Evolutionary conservation across 192 early-diverging fungal species (phyloP), one percentile per base, ranked within the genome.

Genomic region (Podila verticillata): DNA sequence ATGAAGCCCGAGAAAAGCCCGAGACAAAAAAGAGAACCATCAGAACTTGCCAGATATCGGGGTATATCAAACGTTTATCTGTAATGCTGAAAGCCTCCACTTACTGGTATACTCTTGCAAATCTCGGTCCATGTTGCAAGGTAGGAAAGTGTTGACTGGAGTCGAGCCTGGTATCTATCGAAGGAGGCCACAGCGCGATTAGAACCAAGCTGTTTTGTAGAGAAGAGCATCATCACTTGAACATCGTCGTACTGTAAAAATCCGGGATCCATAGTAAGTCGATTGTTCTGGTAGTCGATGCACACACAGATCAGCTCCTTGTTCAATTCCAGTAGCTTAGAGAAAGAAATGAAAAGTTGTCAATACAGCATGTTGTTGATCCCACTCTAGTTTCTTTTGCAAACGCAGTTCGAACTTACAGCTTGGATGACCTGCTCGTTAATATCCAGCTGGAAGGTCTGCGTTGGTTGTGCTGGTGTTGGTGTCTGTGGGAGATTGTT

Each of bases 111-210:
- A 30, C 48, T 61, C 56, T 78, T 78, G 68, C 62, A 49, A 5
- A 78, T 78, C 48, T 80, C 77, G 15, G 77, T 48, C 77, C 77
- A 80, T 3, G 77, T 80, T 29, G 77, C 77, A 19, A 80, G 61
- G 36, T 80, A 80, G 7, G 77, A 80, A 8, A 80, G 61, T 22
- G 70, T 67, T 28, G 65, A 31, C 48, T 80, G 77, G 12, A 80
- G 61, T 31, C 77, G 69, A 36, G 66, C 57, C 28, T 80, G 77
- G 36, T 80, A 80, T 26, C 77, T 80, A 28, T 34, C 24, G 35
- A 7, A 7, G 28, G 12, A 20, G 19, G 17, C 24, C n/a, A 10
- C 24, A 35, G 3, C 15, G 15, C 26, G n/a, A 36, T 26, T n/a
- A 57, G 20, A 22, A 57, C 13, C 13, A 58, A 29, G 17, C 0